Percentiles rank a stretch among this genome's conserved stretches.
These are phyloP conservation scores for Circinella umbellata DNA, from an alignment of 371 early-diverging fungal species.

Conservation along the genomic window DNA sequence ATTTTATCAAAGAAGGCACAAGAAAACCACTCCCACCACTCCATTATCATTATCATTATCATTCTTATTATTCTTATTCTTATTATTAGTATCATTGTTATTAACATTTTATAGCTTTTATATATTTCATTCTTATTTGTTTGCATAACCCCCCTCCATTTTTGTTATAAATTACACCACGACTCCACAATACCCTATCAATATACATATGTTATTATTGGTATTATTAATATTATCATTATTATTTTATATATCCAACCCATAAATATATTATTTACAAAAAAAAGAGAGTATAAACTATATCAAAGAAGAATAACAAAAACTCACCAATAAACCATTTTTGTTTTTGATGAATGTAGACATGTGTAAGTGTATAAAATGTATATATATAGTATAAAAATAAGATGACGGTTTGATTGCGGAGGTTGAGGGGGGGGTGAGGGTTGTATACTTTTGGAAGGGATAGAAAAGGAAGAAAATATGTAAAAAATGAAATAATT, in stretches of 20 bases:
- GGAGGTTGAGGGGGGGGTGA: too few species aligned
- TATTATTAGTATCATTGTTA: too few species aligned
- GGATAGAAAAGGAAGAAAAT: background rate
- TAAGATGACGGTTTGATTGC: too few species aligned
- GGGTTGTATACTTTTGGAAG: too few species aligned
- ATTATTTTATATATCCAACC: background rate
- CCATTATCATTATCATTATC: background rate
- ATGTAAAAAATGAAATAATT: background rate
- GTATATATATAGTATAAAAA: too few species aligned
- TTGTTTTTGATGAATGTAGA: too few species aligned
- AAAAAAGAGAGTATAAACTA: background rate
- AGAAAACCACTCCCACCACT: background rate
- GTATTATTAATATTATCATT: background rate
- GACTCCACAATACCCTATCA: background rate
- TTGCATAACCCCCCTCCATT: background rate
- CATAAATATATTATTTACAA: slow-evolving; percentile 12
- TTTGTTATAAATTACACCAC: background rate
- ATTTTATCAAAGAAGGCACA: too few species aligned
- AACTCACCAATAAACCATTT: too few species aligned
- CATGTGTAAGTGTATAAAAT: too few species aligned
- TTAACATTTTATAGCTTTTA: too few species aligned
- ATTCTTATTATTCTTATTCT: too few species aligned
- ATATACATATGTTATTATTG: background rate
- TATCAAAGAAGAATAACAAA: background rate
- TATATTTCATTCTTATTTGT: background rate